Base-by-base conservation (phyloP, 2,329 filamentous ascomycete genomes). In the Neofusicoccum laricinum region DNA sequence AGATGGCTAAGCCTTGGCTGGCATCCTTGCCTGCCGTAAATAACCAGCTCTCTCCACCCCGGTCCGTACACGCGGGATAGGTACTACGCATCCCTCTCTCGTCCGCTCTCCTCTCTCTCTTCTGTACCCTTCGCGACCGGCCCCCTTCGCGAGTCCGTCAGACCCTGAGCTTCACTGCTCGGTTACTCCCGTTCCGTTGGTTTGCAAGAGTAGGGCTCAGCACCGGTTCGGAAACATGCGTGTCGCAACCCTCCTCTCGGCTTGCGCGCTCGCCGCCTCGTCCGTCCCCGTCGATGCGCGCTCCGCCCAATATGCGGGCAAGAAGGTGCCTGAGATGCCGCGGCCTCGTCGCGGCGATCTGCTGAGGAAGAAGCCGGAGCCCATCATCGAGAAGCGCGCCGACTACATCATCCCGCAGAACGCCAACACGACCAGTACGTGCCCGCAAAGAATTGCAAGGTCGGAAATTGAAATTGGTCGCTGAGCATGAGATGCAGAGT, bases 401-500 rank as follows among this genome's bases (percentile, higher is more conserved):
- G 45, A 64, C n/a, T 51, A 30, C 49, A 72, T 81, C 25, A 76
- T 82, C 64, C 76, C 76, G 1, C 79, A 79, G 68, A 81, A 75
- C 59, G 71, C 70, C 11, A 76, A 77, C 64, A 79, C 77, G n/a
- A 73, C 73, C 36, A 76, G 72, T 73, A 66, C 19, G 71, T 48
- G 19, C 14, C 68, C 17, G 68, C 66, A 15, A 70, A 17, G 30
- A 15, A 15, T 30, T 76, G 77, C 62, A 78, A 81, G 66, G 75
- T 71, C 4, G 80, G 80, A 45, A 30, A 30, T 30, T 30, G 25
- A 6, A 30, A 30, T 30, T 30, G 25, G 25, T 30, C 1, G 25
- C 25, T 30, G 25, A 30, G 25, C 4, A 30, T 30, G 25, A 5
- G 4, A 30, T 30, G 25, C 25, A 88, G 86, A 82, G 68, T 90